Conservation (phyloP, 306 rosid genomes). For the Biancaea sappan region DNA sequence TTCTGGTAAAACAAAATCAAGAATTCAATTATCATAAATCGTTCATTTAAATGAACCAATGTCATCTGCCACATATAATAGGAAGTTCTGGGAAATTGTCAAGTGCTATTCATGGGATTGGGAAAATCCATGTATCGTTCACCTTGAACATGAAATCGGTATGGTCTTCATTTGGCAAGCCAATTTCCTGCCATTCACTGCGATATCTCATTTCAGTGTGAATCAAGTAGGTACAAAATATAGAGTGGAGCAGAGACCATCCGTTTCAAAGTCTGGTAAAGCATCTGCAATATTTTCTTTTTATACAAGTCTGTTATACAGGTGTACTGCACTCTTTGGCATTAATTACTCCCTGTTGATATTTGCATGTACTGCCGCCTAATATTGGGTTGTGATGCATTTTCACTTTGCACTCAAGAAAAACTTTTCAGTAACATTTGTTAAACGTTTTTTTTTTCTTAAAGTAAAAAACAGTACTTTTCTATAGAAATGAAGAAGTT, state of each 20-base stretch:
- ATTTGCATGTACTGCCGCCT: neutral
- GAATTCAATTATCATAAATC: slow-evolving; percentile 1
- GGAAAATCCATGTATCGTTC: neutral
- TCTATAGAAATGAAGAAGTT: no score
- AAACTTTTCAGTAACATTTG: no score
- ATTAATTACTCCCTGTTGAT: neutral
- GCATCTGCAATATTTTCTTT: neutral
- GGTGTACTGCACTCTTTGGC: neutral
- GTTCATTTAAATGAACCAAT: slow-evolving; percentile 20
- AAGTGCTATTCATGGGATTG: slow-evolving; percentile 1
- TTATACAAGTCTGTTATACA: neutral
- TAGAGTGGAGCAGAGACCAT: slow-evolving; percentile 29
- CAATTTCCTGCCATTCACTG: neutral
- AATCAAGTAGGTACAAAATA: neutral
- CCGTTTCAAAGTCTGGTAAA: neutral
- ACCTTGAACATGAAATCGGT: neutral
- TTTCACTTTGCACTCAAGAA: no score
- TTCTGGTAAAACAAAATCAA: neutral
- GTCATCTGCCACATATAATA: neutral
- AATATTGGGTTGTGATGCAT: no score
- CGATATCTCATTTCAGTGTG: neutral
- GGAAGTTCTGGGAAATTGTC: slow-evolving; percentile 5
- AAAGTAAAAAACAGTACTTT: no score
- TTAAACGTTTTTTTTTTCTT: no score
- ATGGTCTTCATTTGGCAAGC: neutral